Percentiles rank a stretch among this genome's conserved stretches.
These are phyloP conservation scores for Noccaea caerulescens DNA, from an alignment of 345 rosid genomes.

Conservation along the genomic window DNA sequence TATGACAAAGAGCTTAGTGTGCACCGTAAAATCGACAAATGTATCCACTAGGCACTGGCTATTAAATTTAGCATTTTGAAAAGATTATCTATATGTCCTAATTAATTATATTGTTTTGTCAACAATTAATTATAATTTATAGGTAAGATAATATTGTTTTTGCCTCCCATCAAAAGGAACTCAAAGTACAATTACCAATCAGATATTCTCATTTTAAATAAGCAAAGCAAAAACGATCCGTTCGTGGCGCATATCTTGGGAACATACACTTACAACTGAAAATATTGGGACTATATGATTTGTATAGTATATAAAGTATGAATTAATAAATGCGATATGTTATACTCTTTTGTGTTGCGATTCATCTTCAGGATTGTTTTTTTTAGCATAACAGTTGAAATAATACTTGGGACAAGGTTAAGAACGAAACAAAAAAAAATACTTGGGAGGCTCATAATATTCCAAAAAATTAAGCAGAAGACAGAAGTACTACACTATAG, in stretches of 20 bases:
- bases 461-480: not conserved
- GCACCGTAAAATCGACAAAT: constrained; percentile 44
- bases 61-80: constrained; percentile 7
- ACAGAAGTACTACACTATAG: not conserved
- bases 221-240: constrained; percentile 16
- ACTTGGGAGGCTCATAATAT: not conserved
- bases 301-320: not conserved
- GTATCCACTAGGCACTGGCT: constrained; percentile 29
- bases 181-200: constrained; percentile 37
- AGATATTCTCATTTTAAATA: constrained; percentile 29
- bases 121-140: constrained; percentile 14
- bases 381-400: not conserved
- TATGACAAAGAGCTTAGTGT: constrained; percentile 45
- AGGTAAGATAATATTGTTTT: constrained; percentile 28
- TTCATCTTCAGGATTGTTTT: not conserved
- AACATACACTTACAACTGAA: constrained; percentile 2
- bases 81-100: constrained; percentile 7
- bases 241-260: constrained; percentile 34
- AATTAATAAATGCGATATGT: constrained; percentile 1
- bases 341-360: constrained; percentile 2
- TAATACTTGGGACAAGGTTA: not conserved
- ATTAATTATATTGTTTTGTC: constrained; percentile 2
- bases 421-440: too few species aligned
- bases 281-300: constrained; percentile 1
- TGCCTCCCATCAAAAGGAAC: constrained; percentile 36